Base-by-base conservation (phyloP, 768 basidiomycete species). In the Boletus insuetus region DNA sequence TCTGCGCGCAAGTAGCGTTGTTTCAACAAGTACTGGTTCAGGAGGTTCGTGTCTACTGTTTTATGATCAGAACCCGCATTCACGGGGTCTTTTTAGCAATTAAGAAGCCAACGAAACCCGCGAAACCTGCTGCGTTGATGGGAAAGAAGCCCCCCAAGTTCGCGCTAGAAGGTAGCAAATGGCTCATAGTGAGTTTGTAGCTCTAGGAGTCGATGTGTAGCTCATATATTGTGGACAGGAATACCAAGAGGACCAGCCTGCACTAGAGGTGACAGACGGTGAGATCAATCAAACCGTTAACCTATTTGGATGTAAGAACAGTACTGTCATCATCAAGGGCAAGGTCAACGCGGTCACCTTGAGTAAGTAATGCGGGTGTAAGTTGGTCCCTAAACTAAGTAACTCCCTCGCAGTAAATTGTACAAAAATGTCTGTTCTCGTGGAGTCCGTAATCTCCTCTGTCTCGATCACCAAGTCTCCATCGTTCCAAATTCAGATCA, bases 261-360 rank as follows among this genome's bases (percentile, higher is more conserved):
- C 74, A 14, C 74, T 99, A 51, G 79, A 83, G 3, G 81, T 99
- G 17, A 86, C 91, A 8, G 76, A 94, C 16, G 85, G 79, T 16
- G 87, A 88, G 67, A 75, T 94, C 51, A 87, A 75, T 64, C 95
- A 99, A 53, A 83, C 83, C 4, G 83, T 99, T 54, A 95, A 93
- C 70, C 75, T 98, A 45, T 98, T 85, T 69, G 87, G 85, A 13
- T 97, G 94, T 79, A 97, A 94, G 76, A 88, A 87, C 60, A 80
- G 83, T 11, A 89, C 86, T 1, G 76, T 99, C 53, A 70, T 89
- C 48, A 78, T 99, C 69, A 89, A 88, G 69, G 95, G 96, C 64
- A 99, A 99, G 74, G 84, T 92, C 61, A 99, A 99, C 66, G 95
- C 94, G 4, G 86, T 99, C 43, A 92, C 87, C 19, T 74, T 98